These are phyloP conservation scores for Globisporangium spiculum DNA, from an alignment of 352 stramenopile species.

Conservation along the genomic window DNA sequence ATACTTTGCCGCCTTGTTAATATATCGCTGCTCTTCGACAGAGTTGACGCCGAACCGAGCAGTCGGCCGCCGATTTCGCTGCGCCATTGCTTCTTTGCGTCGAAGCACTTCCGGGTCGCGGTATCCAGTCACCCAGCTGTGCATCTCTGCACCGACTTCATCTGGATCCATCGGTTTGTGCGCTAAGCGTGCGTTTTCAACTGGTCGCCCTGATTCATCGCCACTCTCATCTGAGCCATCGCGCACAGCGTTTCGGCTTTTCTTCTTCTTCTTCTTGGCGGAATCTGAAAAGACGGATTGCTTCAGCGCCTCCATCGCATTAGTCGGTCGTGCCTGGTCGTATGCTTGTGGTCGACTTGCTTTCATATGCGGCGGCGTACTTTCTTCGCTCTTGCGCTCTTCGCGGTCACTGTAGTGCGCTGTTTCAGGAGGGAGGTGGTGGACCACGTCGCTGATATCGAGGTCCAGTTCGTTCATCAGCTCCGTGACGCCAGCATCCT, in stretches of 20 bases:
- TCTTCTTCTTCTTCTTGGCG: constrained; percentile 10
- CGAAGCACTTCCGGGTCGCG: constrained; percentile 54
- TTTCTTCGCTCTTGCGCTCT: constrained; percentile 58
- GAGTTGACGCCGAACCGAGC: constrained; percentile 37
- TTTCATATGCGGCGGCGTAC: constrained; percentile 34
- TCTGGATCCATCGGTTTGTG: constrained; percentile 16
- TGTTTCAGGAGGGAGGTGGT: constrained; percentile 11
- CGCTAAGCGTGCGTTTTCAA: background rate
- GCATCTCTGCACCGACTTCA: constrained; percentile 41
- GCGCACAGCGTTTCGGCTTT: constrained; percentile 2
- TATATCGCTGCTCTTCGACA: constrained; percentile 38
- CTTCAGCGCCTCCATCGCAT: constrained; percentile 10
- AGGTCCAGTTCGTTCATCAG: constrained; percentile 55
- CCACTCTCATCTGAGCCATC: constrained; percentile 7
- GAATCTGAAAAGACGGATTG: constrained; percentile 1
- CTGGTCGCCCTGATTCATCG: background rate
- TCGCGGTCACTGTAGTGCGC: constrained; percentile 21
- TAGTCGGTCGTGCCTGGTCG: background rate
- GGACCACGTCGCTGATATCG: constrained; percentile 27
- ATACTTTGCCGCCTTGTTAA: constrained; percentile 33
- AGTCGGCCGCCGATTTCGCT: constrained; percentile 35
- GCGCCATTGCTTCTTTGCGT: constrained; percentile 48
- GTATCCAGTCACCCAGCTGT: constrained; percentile 52
- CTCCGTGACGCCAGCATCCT: constrained; percentile 38
- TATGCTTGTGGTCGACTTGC: constrained; percentile 11